These are phyloP conservation scores for Rugonectria rugulosa DNA, from an alignment of 2,329 filamentous ascomycete species.

Conservation along the genomic window DNA sequence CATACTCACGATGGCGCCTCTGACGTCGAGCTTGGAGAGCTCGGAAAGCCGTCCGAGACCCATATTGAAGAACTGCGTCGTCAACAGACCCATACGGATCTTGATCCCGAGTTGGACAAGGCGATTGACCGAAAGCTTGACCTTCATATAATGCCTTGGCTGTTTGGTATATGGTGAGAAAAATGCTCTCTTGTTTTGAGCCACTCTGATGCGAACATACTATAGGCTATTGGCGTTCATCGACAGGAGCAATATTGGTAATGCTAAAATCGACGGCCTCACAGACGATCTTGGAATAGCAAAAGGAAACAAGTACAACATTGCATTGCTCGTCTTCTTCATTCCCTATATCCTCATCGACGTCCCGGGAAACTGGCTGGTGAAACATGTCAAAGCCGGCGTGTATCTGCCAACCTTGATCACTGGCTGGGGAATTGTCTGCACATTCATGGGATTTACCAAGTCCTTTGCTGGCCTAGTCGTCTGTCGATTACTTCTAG, in stretches of 20 bases:
- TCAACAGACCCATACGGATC: background rate
- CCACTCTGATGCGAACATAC: background rate
- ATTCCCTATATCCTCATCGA: conserved; percentile 10
- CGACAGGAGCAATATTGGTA: conserved; percentile 16
- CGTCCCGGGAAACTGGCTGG: conserved; percentile 7
- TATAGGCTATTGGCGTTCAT: conserved; percentile 6
- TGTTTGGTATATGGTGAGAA: conserved; percentile 4
- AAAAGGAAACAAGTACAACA: background rate
- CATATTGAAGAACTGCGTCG: conserved; percentile 1
- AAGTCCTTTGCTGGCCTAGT: conserved; percentile 4
- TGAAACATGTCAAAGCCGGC: background rate
- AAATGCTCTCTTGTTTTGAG: background rate
- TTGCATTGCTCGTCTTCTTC: conserved; percentile 11
- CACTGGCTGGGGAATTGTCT: conserved; percentile 6
- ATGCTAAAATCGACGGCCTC: conserved; percentile 13
- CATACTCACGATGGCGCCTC: conserved; percentile 1
- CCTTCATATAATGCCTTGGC: conserved; percentile 7
- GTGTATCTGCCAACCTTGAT: conserved; percentile 6
- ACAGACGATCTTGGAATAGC: background rate
- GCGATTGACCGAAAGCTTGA: conserved; percentile 4
- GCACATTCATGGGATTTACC: conserved; percentile 11
- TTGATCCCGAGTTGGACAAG: background rate
- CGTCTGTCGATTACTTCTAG: background rate
- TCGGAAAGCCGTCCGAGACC: background rate
- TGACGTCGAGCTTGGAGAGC: conserved; percentile 1